phyloP scores from a whole-genome alignment of 1,139 yeast genomes.

The Suzukiozyma palmioleophila region DNA sequence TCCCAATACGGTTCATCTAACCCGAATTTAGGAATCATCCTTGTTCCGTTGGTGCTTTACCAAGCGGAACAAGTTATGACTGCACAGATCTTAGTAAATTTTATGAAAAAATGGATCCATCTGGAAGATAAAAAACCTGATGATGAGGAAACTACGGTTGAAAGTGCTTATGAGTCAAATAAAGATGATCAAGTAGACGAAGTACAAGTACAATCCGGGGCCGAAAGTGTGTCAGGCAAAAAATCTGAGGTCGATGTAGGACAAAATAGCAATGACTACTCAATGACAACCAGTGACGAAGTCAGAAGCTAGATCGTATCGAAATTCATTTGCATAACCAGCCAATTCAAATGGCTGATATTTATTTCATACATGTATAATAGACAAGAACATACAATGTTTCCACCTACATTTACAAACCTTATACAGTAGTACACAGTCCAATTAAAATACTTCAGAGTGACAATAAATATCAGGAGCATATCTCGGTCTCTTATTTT shows the following conservation, averaged over 20 bases:
- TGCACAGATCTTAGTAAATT: conserved; percentile 64
- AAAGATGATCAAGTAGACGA: neutral
- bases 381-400: neutral
- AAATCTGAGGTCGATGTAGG: neutral
- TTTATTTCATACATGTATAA: neutral
- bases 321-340: no score
- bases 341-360: no score
- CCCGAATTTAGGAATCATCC: conserved; percentile 60
- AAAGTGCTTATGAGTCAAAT: neutral
- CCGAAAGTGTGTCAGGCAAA: neutral
- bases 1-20: conserved; percentile 72
- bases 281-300: neutral
- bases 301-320: neutral
- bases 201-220: neutral
- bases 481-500: conserved; percentile 19
- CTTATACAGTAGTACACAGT: neutral
- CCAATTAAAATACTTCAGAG: conserved; percentile 23
- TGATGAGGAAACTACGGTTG: conserved; percentile 11
- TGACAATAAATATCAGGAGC: conserved; percentile 35
- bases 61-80: conserved; percentile 83
- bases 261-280: neutral
- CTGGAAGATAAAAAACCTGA: conserved; percentile 24
- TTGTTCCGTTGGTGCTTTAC: conserved; percentile 78
- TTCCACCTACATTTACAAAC: neutral
- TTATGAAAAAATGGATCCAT: conserved; percentile 64